A percentile compares a stretch with the other conserved stretches of the same genome.
phyloP scores from a whole-genome alignment of 23 red algal species.

The Agarophyton chilense region DNA sequence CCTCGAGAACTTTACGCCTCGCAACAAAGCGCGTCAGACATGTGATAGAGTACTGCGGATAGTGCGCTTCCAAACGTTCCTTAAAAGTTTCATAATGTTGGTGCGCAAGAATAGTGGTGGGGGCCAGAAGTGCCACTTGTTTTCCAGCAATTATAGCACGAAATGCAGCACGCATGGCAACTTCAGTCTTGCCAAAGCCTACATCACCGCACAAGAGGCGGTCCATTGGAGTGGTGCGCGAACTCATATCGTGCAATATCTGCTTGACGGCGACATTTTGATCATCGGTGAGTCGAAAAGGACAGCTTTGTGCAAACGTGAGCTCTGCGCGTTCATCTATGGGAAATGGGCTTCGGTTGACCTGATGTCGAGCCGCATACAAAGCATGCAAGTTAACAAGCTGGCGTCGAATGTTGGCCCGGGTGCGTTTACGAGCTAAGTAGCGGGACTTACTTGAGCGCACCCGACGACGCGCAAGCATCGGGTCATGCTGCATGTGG shows the following conservation, averaged over 20 bases:
- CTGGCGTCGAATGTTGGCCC: conserved; percentile 69
- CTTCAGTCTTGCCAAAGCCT: conserved; percentile 99
- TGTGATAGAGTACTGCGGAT: background rate
- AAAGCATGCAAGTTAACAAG: conserved; percentile 76
- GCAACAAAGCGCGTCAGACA: conserved; percentile 62
- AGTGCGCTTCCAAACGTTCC: conserved; percentile 12
- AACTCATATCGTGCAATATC: conserved; percentile 77
- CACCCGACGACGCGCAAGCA: background rate
- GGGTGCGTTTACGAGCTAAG: conserved; percentile 40
- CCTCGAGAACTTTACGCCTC: conserved; percentile 18
- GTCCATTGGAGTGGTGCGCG: conserved; percentile 83
- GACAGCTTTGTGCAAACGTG: conserved; percentile 38
- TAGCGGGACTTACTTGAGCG: conserved; percentile 19
- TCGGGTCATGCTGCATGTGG: conserved; percentile 1
- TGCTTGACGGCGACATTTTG: conserved; percentile 74
- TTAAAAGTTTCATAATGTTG: conserved; percentile 91
- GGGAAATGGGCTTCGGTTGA: conserved; percentile 58
- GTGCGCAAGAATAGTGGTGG: conserved; percentile 93
- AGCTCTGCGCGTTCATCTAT: conserved; percentile 39
- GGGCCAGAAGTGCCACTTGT: conserved; percentile 89
- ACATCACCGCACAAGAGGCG: conserved; percentile 97
- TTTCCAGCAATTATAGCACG: conserved; percentile 65
- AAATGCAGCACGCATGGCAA: conserved; percentile 88
- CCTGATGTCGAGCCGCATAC: conserved; percentile 63
- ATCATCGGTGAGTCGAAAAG: conserved; percentile 79